Conservation (phyloP, 1,284 basidiomycete genomes). For the Leccinum fallax region DNA sequence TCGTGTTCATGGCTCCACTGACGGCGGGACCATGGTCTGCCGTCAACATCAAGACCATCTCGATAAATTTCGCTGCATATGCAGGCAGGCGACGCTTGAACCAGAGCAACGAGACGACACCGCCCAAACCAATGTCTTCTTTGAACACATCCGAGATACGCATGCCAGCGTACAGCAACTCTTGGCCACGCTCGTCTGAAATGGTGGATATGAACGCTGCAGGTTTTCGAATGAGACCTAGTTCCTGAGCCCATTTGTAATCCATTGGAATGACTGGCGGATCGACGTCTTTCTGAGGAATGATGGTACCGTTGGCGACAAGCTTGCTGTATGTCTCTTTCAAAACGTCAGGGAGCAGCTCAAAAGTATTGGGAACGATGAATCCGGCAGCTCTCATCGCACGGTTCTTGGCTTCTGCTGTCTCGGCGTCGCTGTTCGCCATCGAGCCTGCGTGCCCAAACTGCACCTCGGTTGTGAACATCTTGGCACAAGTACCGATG, state of each 20-base stretch:
- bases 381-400: constrained; percentile 96
- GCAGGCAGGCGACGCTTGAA: constrained; percentile 92
- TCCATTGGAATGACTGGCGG: constrained; percentile 99
- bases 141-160: constrained; percentile 98
- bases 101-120: constrained; percentile 96
- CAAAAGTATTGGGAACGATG: constrained; percentile 97
- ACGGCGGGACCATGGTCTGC: constrained; percentile 98
- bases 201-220: constrained; percentile 99
- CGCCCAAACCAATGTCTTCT: constrained; percentile 96
- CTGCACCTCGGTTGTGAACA: constrained; percentile 99
- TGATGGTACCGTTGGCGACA: constrained; percentile 71
- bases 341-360: constrained; percentile 88
- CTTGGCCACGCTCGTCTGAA: constrained; percentile 98
- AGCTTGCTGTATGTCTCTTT: constrained; percentile 86
- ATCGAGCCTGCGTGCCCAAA: constrained; percentile 98
- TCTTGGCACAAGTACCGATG: constrained; percentile 99
- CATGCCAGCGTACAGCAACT: constrained; percentile 98
- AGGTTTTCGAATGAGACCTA: constrained; percentile 97
- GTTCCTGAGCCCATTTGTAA: constrained; percentile 99
- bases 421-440: constrained; percentile 98
- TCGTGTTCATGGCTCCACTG: constrained; percentile 99
- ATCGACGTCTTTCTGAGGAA: constrained; percentile 78
- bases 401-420: constrained; percentile 95
- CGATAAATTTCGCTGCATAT: constrained; percentile 95
- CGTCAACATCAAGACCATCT: constrained; percentile 99